Evolutionary conservation across 345 rosid genomes (phyloP).

Genomic region (Moricandia arvensis): DNA sequence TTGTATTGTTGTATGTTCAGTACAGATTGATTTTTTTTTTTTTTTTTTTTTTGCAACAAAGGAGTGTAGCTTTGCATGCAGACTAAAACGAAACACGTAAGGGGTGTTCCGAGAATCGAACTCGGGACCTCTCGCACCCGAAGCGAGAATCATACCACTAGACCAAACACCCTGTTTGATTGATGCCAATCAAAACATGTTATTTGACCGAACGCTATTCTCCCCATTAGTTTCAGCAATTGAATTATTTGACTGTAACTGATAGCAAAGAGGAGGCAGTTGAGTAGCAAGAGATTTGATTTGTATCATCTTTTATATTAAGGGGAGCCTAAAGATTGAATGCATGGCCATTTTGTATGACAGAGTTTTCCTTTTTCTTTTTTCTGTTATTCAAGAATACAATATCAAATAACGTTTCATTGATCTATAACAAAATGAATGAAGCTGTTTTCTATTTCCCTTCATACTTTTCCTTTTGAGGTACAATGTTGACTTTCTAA

Average conservation of each 20-base stretch:
- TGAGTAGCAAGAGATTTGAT: not conserved
- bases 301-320: not conserved
- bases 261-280: not conserved
- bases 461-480: not conserved
- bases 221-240: not conserved
- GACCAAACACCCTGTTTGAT: conserved; percentile 67
- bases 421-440: conserved; percentile 25
- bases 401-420: not conserved
- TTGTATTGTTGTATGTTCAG: not conserved
- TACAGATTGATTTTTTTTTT: no score
- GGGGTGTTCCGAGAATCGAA: conserved; percentile 96
- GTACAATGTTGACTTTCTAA: conserved; percentile 7
- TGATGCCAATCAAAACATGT: not conserved
- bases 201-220: not conserved
- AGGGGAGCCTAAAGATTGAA: not conserved
- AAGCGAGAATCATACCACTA: conserved; percentile 99
- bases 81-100: not conserved
- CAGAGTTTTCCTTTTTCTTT: not conserved
- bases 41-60: not conserved
- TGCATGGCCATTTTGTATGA: not conserved
- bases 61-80: not conserved
- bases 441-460: not conserved
- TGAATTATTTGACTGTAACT: not conserved
- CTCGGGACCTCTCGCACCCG: conserved; percentile 97
- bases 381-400: conserved; percentile 4